phyloP scores from a whole-genome alignment of 768 basidiomycete species.

The Pleurotus salmoneostramineus region DNA sequence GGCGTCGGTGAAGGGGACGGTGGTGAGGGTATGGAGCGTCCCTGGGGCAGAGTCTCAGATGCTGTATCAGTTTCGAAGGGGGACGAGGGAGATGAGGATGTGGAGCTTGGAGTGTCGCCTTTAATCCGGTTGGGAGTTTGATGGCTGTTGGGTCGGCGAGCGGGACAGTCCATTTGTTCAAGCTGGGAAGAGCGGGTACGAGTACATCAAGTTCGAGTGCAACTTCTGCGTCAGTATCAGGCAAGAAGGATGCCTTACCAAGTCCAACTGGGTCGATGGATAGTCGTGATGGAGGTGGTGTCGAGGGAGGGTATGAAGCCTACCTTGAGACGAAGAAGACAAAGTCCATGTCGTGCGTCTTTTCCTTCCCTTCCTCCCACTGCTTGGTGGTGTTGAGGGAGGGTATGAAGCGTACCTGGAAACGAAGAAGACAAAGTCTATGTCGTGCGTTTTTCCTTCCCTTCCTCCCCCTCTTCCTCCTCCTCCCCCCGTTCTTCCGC shows the following conservation, averaged over 20 bases:
- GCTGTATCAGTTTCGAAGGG: constrained; percentile 91
- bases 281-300: constrained; percentile 47
- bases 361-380: constrained; percentile 8
- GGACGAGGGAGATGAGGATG: constrained; percentile 83
- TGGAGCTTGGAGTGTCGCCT: constrained; percentile 73
- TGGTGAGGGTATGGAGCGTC: constrained; percentile 91
- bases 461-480: too few species aligned
- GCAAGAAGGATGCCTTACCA: constrained; percentile 25
- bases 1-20: constrained; percentile 92
- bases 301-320: constrained; percentile 83
- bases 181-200: constrained; percentile 44
- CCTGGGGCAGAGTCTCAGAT: constrained; percentile 94
- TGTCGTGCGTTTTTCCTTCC: constrained; percentile 28
- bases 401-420: constrained; percentile 56
- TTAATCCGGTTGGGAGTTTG: constrained; percentile 81
- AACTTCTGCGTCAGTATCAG: constrained; percentile 12
- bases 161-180: constrained; percentile 96
- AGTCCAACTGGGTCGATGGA: constrained; percentile 70
- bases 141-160: constrained; percentile 89
- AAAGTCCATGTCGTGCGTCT: constrained; percentile 34
- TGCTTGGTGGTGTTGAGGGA: constrained; percentile 61
- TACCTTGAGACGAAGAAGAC: constrained; percentile 77
- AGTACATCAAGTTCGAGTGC: constrained; percentile 11
- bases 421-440: constrained; percentile 35
- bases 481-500: too few species aligned